Percentiles rank a stretch among this genome's conserved stretches.
Conservation (phyloP, 2,329 filamentous ascomycete genomes). For the Penicillium sp. region DNA sequence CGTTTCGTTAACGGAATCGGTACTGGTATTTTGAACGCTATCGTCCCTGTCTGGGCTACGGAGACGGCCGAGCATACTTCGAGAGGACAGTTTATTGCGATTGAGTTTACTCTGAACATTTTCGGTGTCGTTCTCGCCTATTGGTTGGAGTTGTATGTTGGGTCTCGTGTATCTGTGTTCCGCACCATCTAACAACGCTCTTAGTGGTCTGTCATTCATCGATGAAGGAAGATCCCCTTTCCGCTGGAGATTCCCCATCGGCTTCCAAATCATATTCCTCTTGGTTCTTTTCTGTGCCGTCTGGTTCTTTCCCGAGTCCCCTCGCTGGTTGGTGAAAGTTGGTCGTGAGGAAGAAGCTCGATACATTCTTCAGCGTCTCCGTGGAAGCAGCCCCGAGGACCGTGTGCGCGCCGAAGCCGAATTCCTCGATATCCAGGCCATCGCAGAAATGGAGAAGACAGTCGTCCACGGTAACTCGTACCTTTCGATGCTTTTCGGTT, state of each 20-base stretch:
- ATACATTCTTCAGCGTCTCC: conserved; percentile 63
- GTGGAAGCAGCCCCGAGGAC: conserved; percentile 58
- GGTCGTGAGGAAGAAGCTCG: conserved; percentile 66
- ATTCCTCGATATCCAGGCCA: conserved; percentile 66
- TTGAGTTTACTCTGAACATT: conserved; percentile 73
- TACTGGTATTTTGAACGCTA: conserved; percentile 68
- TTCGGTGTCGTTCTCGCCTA: conserved; percentile 66
- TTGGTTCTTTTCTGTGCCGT: conserved; percentile 56
- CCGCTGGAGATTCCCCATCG: conserved; percentile 68
- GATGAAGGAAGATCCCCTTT: conserved; percentile 59
- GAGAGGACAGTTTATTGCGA: conserved; percentile 67
- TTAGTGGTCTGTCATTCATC: conserved; percentile 59
- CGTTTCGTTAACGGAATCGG: conserved; percentile 64
- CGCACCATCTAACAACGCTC: neutral
- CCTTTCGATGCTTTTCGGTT: conserved; percentile 65
- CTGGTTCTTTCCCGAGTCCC: conserved; percentile 70
- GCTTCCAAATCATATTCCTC: conserved; percentile 67
- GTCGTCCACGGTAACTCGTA: conserved; percentile 57
- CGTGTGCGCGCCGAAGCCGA: conserved; percentile 59
- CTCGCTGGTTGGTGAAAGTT: conserved; percentile 58
- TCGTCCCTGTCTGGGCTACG: conserved; percentile 70
- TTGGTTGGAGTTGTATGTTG: conserved; percentile 55
- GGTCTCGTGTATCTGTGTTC: neutral
- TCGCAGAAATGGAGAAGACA: conserved; percentile 62
- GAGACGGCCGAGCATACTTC: conserved; percentile 68